Evolutionary conservation across 352 stramenopile species (phyloP).

Genomic region (Pythium periplocum): DNA sequence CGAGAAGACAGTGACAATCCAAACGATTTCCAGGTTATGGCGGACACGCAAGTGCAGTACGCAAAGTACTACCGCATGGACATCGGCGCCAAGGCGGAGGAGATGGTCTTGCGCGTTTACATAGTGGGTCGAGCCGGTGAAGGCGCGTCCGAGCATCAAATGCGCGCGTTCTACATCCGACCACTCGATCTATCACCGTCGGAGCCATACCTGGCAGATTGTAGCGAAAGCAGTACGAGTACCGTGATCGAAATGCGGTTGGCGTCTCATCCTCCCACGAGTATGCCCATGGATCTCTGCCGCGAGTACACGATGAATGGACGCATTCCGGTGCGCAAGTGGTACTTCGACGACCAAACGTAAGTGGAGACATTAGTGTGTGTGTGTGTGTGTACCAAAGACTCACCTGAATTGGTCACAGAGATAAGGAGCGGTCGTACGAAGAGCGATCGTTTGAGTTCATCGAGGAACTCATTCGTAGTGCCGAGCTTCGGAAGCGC

Average conservation of each 20-base stretch:
- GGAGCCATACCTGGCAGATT: conserved; percentile 21
- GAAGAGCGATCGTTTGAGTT: conserved; percentile 17
- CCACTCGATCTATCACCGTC: conserved; percentile 24
- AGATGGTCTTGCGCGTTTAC: conserved; percentile 29
- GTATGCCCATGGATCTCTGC: conserved; percentile 25
- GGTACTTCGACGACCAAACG: conserved; percentile 41
- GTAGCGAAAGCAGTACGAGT: not conserved
- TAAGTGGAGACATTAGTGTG: too few species aligned
- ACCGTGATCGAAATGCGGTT: conserved; percentile 3
- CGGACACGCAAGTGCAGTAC: conserved; percentile 24
- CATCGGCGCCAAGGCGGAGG: conserved; percentile 14
- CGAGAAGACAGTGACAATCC: too few species aligned
- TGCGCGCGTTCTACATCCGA: conserved; percentile 28
- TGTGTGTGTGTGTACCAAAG: too few species aligned
- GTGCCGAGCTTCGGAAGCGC: conserved; percentile 6
- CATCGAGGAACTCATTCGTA: conserved; percentile 22
- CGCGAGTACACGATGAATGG: conserved; percentile 29
- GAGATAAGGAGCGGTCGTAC: conserved; percentile 22
- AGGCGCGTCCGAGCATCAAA: conserved; percentile 5
- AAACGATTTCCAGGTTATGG: conserved; percentile 15
- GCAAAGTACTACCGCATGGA: conserved; percentile 25
- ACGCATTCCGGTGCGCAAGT: conserved; percentile 29
- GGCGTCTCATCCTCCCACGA: conserved; percentile 16
- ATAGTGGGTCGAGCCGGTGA: conserved; percentile 2
- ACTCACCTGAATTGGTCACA: too few species aligned